Conservation (phyloP, 306 rosid genomes). For the Hippophae gyantsensis region DNA sequence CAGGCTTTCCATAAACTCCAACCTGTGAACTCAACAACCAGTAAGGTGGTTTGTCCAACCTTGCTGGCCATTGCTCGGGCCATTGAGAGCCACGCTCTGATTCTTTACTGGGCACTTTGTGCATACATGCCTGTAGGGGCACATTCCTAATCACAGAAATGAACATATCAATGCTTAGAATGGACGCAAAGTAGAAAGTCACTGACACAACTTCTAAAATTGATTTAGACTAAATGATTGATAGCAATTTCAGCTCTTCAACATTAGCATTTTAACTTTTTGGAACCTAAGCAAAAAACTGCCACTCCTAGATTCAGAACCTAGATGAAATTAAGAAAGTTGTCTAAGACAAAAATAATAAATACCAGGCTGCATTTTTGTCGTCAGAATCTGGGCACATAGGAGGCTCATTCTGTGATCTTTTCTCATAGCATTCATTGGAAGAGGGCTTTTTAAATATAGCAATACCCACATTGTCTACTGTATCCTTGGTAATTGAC, state of each 20-base stretch:
- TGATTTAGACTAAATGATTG: no score
- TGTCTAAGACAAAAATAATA: conserved; percentile 9
- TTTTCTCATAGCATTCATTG: conserved; percentile 82
- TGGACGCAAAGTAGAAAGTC: conserved; percentile 5
- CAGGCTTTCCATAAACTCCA: conserved; percentile 94
- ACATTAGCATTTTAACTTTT: no score
- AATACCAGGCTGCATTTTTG: conserved; percentile 85
- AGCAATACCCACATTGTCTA: conserved; percentile 84
- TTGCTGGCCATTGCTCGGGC: conserved; percentile 87
- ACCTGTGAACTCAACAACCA: conserved; percentile 82
- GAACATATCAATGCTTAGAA: conserved; percentile 14
- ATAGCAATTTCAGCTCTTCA: no score
- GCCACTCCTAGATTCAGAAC: background rate
- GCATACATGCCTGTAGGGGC: conserved; percentile 81
- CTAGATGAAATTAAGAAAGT: background rate
- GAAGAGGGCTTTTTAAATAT: conserved; percentile 64
- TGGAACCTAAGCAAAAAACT: background rate
- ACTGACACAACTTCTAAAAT: background rate
- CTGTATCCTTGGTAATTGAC: conserved; percentile 58
- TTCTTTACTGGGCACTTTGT: conserved; percentile 58
- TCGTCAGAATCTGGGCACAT: conserved; percentile 67
- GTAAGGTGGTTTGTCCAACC: conserved; percentile 69
- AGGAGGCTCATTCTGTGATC: conserved; percentile 60
- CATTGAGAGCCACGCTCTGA: conserved; percentile 69
- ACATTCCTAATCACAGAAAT: conserved; percentile 48